phyloP scores from a whole-genome alignment of 345 rosid genomes.

The Draba incana region DNA sequence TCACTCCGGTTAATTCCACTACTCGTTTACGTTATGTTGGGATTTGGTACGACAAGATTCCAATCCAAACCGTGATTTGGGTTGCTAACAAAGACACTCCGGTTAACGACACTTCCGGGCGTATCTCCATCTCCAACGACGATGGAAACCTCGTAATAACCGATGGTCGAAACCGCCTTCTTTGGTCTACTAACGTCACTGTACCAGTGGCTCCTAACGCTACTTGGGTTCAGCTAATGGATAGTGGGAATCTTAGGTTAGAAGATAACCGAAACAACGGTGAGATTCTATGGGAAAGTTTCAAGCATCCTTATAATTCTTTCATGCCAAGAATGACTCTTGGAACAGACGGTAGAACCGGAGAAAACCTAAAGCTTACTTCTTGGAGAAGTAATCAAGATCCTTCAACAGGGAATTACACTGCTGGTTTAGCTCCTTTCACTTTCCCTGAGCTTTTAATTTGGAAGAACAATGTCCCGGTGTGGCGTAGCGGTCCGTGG shows the following conservation, averaged over 20 bases:
- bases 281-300: slow-evolving; percentile 61
- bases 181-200: slow-evolving; percentile 63
- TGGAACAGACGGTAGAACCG: slow-evolving; percentile 33
- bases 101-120: slow-evolving; percentile 49
- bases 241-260: slow-evolving; percentile 59
- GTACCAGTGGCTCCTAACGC: slow-evolving; percentile 25
- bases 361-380: slow-evolving; percentile 38
- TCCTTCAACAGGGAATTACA: slow-evolving; percentile 57
- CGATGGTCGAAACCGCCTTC: slow-evolving; percentile 39
- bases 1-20: slow-evolving; percentile 50
- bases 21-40: slow-evolving; percentile 51
- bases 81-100: slow-evolving; percentile 61
- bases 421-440: slow-evolving; percentile 40
- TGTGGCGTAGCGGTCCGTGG: slow-evolving; percentile 71
- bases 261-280: slow-evolving; percentile 33
- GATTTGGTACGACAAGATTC: slow-evolving; percentile 51
- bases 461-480: slow-evolving; percentile 48
- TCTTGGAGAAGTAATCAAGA: slow-evolving; percentile 61
- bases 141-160: slow-evolving; percentile 58
- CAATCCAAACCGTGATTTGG: slow-evolving; percentile 48
- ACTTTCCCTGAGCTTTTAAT: slow-evolving; percentile 44
- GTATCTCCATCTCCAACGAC: slow-evolving; percentile 43
- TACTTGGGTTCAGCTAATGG: slow-evolving; percentile 48
- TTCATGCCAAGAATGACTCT: slow-evolving; percentile 48
- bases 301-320: slow-evolving; percentile 46